These are phyloP conservation scores for Floccularia luteovirens DNA, from an alignment of 768 basidiomycete genomes.

Conservation along the genomic window DNA sequence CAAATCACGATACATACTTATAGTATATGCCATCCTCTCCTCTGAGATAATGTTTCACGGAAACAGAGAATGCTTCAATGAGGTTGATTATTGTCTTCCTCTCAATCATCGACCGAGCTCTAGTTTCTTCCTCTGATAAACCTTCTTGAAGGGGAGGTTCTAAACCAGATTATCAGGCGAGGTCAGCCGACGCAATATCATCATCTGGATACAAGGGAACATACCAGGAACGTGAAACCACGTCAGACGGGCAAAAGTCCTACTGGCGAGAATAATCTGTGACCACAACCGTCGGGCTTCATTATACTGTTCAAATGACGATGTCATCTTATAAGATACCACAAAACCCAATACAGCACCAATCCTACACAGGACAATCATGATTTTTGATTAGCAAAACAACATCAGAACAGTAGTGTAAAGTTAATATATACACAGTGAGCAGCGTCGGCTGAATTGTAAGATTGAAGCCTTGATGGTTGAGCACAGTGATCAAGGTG, in stretches of 20 bases:
- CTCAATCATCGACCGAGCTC: constrained; percentile 33
- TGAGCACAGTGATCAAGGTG: constrained; percentile 39
- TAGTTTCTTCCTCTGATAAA: constrained; percentile 22
- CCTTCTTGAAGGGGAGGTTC: too few species aligned
- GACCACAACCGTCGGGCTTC: constrained; percentile 67
- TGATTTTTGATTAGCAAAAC: constrained; percentile 8
- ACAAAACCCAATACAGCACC: constrained; percentile 73
- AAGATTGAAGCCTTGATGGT: constrained; percentile 28
- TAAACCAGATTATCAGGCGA: too few species aligned
- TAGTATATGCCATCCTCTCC: constrained; percentile 23
- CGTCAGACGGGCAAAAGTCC: constrained; percentile 51
- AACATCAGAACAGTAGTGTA: not conserved
- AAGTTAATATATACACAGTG: constrained; percentile 51
- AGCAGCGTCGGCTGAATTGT: constrained; percentile 47
- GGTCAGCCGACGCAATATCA: too few species aligned
- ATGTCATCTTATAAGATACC: constrained; percentile 63
- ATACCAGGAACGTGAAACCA: constrained; percentile 65
- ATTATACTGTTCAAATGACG: constrained; percentile 72
- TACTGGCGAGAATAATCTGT: constrained; percentile 49
- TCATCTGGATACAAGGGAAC: constrained; percentile 5
- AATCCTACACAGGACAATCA: constrained; percentile 14
- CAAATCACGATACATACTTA: constrained; percentile 4
- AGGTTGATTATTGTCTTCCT: constrained; percentile 49
- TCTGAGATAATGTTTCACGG: constrained; percentile 49
- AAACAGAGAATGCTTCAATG: constrained; percentile 39